Evolutionary conservation across 192 early-diverging fungal species (phyloP).

Genomic region (Linnemannia hyalina): DNA sequence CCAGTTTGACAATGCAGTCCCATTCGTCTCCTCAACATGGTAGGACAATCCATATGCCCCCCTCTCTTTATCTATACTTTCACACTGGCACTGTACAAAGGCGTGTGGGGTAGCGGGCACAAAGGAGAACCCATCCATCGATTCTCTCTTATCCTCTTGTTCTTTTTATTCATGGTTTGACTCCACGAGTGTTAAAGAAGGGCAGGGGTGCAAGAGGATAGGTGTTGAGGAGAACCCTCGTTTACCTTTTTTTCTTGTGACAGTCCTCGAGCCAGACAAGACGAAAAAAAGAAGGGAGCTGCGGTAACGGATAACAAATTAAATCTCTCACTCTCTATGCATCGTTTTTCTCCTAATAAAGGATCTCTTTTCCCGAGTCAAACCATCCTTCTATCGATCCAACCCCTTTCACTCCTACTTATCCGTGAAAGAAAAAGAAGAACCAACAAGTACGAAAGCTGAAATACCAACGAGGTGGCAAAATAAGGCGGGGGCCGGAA

Average conservation of each 20-base stretch:
- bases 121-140: not conserved
- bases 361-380: not conserved
- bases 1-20: not conserved
- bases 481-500: not conserved
- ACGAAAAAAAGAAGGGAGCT: not conserved
- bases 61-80: not conserved
- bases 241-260: not conserved
- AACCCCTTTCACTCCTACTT: not conserved
- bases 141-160: not conserved
- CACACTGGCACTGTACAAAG: not conserved
- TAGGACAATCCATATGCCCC: not conserved
- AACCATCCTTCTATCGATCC: not conserved
- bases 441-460: not conserved
- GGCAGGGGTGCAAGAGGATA: not conserved
- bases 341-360: not conserved
- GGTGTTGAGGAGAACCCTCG: not conserved
- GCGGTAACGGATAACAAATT: constrained; percentile 4
- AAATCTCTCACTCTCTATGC: not conserved
- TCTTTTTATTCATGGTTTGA: not conserved
- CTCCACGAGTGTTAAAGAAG: not conserved
- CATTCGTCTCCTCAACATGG: not conserved
- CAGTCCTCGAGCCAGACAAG: not conserved
- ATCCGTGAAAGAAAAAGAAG: not conserved
- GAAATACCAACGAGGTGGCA: not conserved
- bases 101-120: not conserved